phyloP scores from a whole-genome alignment of 2,329 filamentous ascomycete genomes.

The Mycocentrospora acerina region DNA sequence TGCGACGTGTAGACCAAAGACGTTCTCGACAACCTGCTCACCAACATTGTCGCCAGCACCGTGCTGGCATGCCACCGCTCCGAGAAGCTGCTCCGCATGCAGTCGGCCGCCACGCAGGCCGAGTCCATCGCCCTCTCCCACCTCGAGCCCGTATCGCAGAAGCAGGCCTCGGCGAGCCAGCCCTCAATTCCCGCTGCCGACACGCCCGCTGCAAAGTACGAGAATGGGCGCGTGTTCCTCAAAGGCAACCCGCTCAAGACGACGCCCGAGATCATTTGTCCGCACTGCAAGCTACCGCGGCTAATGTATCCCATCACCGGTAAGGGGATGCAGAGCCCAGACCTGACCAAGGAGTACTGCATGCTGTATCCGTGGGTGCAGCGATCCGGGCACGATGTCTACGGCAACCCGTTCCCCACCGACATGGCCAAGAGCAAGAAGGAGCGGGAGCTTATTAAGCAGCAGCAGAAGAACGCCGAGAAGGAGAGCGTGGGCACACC shows the following conservation, averaged over 20 bases:
- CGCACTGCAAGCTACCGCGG: conserved; percentile 72
- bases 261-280: conserved; percentile 70
- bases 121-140: conserved; percentile 41
- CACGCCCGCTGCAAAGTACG: conserved; percentile 69
- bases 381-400: conserved; percentile 75
- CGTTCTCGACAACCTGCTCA: conserved; percentile 72
- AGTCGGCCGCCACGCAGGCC: conserved; percentile 56
- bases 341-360: conserved; percentile 65
- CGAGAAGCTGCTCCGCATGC: conserved; percentile 73
- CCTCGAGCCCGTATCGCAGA: conserved; percentile 38
- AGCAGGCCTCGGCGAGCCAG: conserved; percentile 46
- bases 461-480: conserved; percentile 45
- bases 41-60: conserved; percentile 75
- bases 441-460: conserved; percentile 60
- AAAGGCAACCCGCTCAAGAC: conserved; percentile 73
- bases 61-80: conserved; percentile 74
- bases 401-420: conserved; percentile 77
- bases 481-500: conserved; percentile 50
- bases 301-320: conserved; percentile 72
- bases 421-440: conserved; percentile 75
- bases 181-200: conserved; percentile 55
- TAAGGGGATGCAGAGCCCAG: conserved; percentile 67
- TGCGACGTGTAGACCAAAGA: conserved; percentile 28
- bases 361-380: conserved; percentile 77
- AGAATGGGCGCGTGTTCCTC: conserved; percentile 67